Evolutionary conservation across 2,329 filamentous ascomycete species (phyloP).

Genomic region (Camptophora hylomeconis): DNA sequence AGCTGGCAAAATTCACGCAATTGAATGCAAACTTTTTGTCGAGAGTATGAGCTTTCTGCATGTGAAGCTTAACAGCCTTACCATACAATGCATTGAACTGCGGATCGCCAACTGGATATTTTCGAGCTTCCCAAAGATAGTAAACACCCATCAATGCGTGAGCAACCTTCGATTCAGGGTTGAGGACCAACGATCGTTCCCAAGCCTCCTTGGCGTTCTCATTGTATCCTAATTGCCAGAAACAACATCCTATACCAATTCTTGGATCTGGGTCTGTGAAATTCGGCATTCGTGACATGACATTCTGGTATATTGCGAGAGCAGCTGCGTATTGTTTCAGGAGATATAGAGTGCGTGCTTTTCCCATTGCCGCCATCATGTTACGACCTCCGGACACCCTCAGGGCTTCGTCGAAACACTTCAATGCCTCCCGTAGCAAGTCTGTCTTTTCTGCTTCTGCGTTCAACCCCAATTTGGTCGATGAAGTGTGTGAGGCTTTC

Average conservation of each 20-base stretch:
- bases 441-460: slow-evolving; percentile 61
- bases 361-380: slow-evolving; percentile 82
- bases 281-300: slow-evolving; percentile 71
- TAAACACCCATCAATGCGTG: slow-evolving; percentile 83
- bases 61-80: slow-evolving; percentile 87
- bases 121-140: slow-evolving; percentile 75
- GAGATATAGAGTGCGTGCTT: slow-evolving; percentile 74
- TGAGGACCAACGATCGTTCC: slow-evolving; percentile 62
- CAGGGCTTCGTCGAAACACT: slow-evolving; percentile 89
- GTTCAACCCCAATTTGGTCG: slow-evolving; percentile 52
- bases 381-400: slow-evolving; percentile 75
- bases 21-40: slow-evolving; percentile 85
- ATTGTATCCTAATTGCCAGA: slow-evolving; percentile 93
- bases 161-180: slow-evolving; percentile 73
- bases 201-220: slow-evolving; percentile 83
- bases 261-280: slow-evolving; percentile 87
- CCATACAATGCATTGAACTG: slow-evolving; percentile 78
- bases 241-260: slow-evolving; percentile 90
- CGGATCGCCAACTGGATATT: slow-evolving; percentile 68
- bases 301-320: slow-evolving; percentile 73
- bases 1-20: slow-evolving; percentile 78
- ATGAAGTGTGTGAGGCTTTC: slow-evolving; percentile 69
- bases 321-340: slow-evolving; percentile 77
- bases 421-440: slow-evolving; percentile 69
- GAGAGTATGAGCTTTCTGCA: slow-evolving; percentile 82